These are phyloP conservation scores for Misopates orontium DNA, from an alignment of 257 asterid genomes.

Conservation along the genomic window DNA sequence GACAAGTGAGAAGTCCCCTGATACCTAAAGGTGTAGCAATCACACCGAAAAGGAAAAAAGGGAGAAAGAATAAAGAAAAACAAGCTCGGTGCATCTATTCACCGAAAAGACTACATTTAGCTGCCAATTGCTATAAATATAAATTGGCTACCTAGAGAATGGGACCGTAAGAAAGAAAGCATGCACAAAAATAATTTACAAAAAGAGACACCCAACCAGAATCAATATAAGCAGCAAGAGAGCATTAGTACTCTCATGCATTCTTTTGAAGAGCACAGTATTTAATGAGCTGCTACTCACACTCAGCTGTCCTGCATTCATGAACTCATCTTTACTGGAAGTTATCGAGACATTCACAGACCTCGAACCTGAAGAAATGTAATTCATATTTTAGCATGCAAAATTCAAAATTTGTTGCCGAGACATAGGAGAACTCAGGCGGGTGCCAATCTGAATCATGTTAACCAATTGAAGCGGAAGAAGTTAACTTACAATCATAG, in stretches of 20 bases:
- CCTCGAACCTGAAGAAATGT: constrained; percentile 37
- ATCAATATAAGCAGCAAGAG: constrained; percentile 29
- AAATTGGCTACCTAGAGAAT: constrained; percentile 28
- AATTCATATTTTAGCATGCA: neutral
- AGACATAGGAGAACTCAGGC: constrained; percentile 3
- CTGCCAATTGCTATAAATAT: constrained; percentile 34
- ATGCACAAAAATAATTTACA: constrained; percentile 28
- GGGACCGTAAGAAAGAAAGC: neutral
- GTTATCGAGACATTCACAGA: constrained; percentile 54
- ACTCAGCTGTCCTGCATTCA: constrained; percentile 51
- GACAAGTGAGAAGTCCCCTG: too few species aligned
- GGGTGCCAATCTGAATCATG: neutral
- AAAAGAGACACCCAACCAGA: constrained; percentile 21
- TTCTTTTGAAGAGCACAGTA: constrained; percentile 18
- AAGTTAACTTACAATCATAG: constrained; percentile 48
- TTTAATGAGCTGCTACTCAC: constrained; percentile 41
- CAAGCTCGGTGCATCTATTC: constrained; percentile 12
- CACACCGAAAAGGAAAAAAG: neutral
- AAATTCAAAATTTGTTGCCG: neutral
- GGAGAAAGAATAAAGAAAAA: neutral
- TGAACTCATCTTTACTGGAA: constrained; percentile 42
- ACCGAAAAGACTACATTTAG: constrained; percentile 18
- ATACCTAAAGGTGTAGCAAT: too few species aligned
- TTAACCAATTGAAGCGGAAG: neutral
- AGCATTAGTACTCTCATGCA: constrained; percentile 21